phyloP scores from a whole-genome alignment of 1,284 basidiomycete genomes.

The Papiliotrema laurentii region DNA sequence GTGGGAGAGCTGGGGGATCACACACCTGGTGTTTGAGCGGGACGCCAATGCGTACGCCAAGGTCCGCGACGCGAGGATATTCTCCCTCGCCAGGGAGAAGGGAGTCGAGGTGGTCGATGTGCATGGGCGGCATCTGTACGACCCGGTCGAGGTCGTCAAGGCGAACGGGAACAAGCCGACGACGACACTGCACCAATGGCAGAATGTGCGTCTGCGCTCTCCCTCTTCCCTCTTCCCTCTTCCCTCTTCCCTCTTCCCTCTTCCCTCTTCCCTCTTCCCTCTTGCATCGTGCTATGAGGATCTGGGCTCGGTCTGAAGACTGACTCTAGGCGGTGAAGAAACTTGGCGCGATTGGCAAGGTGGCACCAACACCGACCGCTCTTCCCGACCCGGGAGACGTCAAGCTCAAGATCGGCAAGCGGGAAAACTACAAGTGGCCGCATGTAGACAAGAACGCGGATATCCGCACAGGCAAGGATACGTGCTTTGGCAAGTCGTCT shows the following conservation, averaged over 20 bases:
- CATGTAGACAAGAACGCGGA: slow-evolving; percentile 39
- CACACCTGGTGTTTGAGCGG: slow-evolving; percentile 51
- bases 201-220: slow-evolving; percentile 21
- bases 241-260: too few relatives aligned
- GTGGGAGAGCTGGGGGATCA: slow-evolving; percentile 52
- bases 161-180: slow-evolving; percentile 40
- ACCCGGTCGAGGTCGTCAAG: slow-evolving; percentile 41
- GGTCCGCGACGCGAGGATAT: slow-evolving; percentile 21
- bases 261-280: too few relatives aligned
- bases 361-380: slow-evolving; percentile 24
- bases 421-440: slow-evolving; percentile 14
- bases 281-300: too few relatives aligned
- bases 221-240: not conserved
- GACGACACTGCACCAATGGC: slow-evolving; percentile 41
- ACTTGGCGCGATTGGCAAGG: slow-evolving; percentile 23
- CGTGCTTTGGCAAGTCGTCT: slow-evolving; percentile 32
- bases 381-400: slow-evolving; percentile 38
- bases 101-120: slow-evolving; percentile 43
- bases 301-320: not conserved
- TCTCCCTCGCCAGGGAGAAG: slow-evolving; percentile 27
- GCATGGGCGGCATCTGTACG: slow-evolving; percentile 49
- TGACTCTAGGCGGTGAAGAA: slow-evolving; percentile 30
- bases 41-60: slow-evolving; percentile 24
- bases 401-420: slow-evolving; percentile 19
- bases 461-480: slow-evolving; percentile 30